phyloP scores from a whole-genome alignment of 2,329 filamentous ascomycete species.

The Paecilomyces fulvus region DNA sequence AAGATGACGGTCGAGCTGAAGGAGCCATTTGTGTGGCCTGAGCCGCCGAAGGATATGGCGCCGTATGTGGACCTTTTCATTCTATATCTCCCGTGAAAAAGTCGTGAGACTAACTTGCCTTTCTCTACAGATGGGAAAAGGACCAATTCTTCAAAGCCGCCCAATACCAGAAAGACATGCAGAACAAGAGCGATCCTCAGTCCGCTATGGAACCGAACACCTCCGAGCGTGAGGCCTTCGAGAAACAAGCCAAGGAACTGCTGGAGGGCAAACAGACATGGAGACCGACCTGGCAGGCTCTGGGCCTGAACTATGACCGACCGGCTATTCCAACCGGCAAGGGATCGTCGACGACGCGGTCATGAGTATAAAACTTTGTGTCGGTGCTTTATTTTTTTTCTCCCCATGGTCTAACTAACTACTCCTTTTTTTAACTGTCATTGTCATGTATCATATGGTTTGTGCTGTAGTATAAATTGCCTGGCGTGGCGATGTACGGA shows the following conservation, averaged over 20 bases:
- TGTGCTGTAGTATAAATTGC: slow-evolving; percentile 2
- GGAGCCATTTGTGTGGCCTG: slow-evolving; percentile 82
- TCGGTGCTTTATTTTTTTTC: neutral
- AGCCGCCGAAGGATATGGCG: slow-evolving; percentile 52
- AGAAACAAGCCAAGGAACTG: slow-evolving; percentile 55
- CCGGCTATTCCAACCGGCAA: slow-evolving; percentile 7
- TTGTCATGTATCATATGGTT: slow-evolving; percentile 1
- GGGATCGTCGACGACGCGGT: neutral
- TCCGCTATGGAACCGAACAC: slow-evolving; percentile 32
- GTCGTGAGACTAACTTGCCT: neutral
- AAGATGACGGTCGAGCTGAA: slow-evolving; percentile 91
- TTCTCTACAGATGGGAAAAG: slow-evolving; percentile 50
- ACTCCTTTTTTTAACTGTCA: neutral
- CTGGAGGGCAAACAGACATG: slow-evolving; percentile 54
- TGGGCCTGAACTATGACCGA: slow-evolving; percentile 32
- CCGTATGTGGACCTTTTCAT: slow-evolving; percentile 37
- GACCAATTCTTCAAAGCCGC: slow-evolving; percentile 48
- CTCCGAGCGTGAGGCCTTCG: slow-evolving; percentile 40
- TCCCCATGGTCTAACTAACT: neutral
- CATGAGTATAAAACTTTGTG: neutral
- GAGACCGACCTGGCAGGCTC: slow-evolving; percentile 42
- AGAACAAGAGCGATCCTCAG: slow-evolving; percentile 26
- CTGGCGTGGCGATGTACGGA: slow-evolving; percentile 5
- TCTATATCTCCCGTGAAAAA: slow-evolving; percentile 1
- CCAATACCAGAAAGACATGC: slow-evolving; percentile 37